Percentiles rank a stretch among this genome's conserved stretches.
phyloP scores from a whole-genome alignment of 78 protist species.

The Chrysochromulina parva region DNA sequence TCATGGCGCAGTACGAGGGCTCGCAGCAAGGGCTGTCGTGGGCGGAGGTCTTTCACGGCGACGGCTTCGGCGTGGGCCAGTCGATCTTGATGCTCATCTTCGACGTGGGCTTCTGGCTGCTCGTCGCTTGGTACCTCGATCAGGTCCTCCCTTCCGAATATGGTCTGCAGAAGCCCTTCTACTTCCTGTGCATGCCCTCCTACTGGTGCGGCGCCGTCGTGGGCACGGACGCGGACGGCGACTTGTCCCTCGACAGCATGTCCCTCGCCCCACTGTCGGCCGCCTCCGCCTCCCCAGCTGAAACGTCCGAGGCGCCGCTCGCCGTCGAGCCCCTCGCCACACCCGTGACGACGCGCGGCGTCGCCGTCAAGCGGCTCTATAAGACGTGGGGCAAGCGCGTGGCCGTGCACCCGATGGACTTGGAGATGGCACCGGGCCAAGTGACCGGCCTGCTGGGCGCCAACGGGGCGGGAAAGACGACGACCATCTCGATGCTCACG shows the following conservation, averaged over 20 bases:
- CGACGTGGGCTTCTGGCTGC: neutral
- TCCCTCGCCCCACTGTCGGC: neutral
- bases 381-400: neutral
- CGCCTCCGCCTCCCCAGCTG: neutral
- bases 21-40: neutral
- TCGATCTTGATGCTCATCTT: neutral
- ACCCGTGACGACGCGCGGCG: neutral
- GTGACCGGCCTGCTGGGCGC: conserved; percentile 67
- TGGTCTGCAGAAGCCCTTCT: neutral
- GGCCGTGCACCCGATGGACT: neutral
- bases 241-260: neutral
- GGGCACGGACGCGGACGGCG: neutral
- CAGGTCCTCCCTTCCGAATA: neutral
- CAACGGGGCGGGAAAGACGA: conserved; percentile 90
- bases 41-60: neutral
- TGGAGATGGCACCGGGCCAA: neutral
- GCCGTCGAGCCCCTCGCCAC: neutral
- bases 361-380: neutral
- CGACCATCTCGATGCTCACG: conserved; percentile 75
- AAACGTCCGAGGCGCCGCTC: neutral
- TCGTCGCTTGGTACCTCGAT: neutral
- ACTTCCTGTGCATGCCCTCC: neutral
- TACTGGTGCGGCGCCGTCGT: neutral
- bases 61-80: neutral
- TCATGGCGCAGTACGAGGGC: neutral